Evolutionary conservation across 2,329 filamentous ascomycete species (phyloP), one percentile per base, ranked within the genome.

Genomic region (Zasmidium cellare): DNA sequence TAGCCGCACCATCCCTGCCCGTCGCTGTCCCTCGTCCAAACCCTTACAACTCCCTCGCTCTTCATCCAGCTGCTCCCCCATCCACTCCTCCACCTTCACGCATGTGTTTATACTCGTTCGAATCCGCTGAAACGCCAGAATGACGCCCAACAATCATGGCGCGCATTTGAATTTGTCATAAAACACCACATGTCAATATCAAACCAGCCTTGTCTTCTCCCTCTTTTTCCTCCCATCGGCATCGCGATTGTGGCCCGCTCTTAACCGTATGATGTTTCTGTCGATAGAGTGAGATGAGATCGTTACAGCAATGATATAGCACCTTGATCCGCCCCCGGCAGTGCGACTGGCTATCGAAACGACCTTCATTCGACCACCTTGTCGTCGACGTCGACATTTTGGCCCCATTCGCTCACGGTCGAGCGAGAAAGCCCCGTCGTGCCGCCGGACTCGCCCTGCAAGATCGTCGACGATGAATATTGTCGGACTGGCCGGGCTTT

Each of bases 51-150:
- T 18, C 35, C 16, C 35, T 16, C n/a, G 12, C 35, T 9, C 35
- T 16, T 16, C 35, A 16, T 14, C 35, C 35, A 14, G 35, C 35
- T 41, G 35, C 35, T 41, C 35, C 35, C 7, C 16, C n/a, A 6
- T 9, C 11, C 11, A 41, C 35, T 41, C n/a, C 23, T 46, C 41
- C 51, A 45, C 51, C 23, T 24, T 23, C 20, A 56, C 47, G 18
- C 46, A 61, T 48, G 53, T 68, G 38, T 69, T 65, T 64, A 64
- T 35, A 60, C 61, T 68, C 66, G 52, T 69, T 69, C 18, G 47
- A 60, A 48, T 62, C 61, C 28, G 7, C 45, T 18, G 16, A 35
- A 48, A 19, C 20, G 18, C 31, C 22, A n/a, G 16, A 46, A 46
- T 54, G 16, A 20, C 23, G 35, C 3, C 41, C 12, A 11, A n/a